Base-by-base conservation (phyloP, 2,329 filamentous ascomycete genomes). In the Aotearoamyces nothofagi region DNA sequence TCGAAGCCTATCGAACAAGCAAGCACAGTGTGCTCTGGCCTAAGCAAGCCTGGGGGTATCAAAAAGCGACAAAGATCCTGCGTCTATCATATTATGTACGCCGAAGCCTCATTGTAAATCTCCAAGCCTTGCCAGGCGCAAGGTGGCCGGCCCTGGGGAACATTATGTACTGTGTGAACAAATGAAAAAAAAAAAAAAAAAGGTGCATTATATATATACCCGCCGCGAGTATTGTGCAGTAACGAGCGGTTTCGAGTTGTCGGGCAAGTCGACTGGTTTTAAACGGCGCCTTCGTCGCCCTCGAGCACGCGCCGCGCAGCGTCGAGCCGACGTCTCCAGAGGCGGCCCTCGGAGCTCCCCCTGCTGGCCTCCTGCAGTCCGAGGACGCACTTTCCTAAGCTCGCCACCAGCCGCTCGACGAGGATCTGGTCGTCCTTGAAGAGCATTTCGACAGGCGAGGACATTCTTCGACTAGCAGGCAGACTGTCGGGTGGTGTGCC, bases 231-330 rank as follows among this genome's bases (percentile, higher is more conserved):
- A n/a, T n/a, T n/a, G n/a, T n/a, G n/a, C n/a, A n/a, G n/a, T n/a
- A n/a, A n/a, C n/a, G n/a, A n/a, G n/a, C n/a, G n/a, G n/a, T n/a
- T n/a, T n/a, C n/a, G n/a, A n/a, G n/a, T n/a, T n/a, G n/a, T n/a
- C n/a, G n/a, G n/a, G n/a, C n/a, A n/a, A n/a, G n/a, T n/a, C n/a
- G n/a, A n/a, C n/a, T n/a, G n/a, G n/a, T n/a, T n/a, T n/a, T 32
- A 47, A 15, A 47, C 24, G 9, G 40, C 37, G 3, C 60, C 61
- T 37, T 74, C 64, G 34, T 73, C 56, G 4, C 80, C 81, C 39
- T 87, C 80, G 16, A 92, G 58, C 3, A 81, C 66, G 29, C 69
- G 63, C 34, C 74, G 70, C 4, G 83, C 84, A 29, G 72, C 69
- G 39, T 92, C 81, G 28, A 93, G 63, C 39, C 78, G 64, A 37